Base-by-base conservation (phyloP, 768 basidiomycete species). In the Trametes cingulata region DNA sequence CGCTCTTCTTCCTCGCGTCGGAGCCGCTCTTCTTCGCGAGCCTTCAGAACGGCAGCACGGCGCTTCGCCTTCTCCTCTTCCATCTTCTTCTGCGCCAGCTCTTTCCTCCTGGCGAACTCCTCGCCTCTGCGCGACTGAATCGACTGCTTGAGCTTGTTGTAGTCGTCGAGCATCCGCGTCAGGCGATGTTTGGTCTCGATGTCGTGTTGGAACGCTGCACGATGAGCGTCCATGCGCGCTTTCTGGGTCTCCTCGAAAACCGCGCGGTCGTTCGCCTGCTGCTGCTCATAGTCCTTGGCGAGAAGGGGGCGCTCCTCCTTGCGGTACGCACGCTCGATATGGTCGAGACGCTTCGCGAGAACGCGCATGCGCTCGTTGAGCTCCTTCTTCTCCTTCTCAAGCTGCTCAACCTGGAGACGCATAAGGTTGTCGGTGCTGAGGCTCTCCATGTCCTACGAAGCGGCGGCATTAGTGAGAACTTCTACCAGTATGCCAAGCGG, bases 371-470 rank as follows among this genome's bases (percentile, higher is more conserved):
- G 84, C 67, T 94, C 91, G 58, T 81, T 82, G 64, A 92, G 78
- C 65, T 94, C 91, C 68, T 85, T 88, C 81, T 95, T 96, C 77
- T 98, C 95, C 77, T 96, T 97, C 77, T 97, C 97, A 45, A 98
- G 81, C 70, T 98, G 94, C 65, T 93, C 88, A 37, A 97, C 94
- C 73, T 97, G 95, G 65, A 97, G 84, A 29, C 82, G 84, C 73
- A 98, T 88, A 62, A 98, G 83, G 47, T 85, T 85, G 68, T 91
- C 88, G 9, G 93, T 94, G 72, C 93, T 93, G 62, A 91, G 79
- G 51, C 85, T 85, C 67, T 93, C 90, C 73, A 95, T 81, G 69
- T 90, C 87, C 90, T 93, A 63, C 22, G 33, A 29, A 52, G 27
- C 12, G 29, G 29, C 6, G 46, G 57, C 20, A 65, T 22, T 62